These are phyloP conservation scores for Aspergillus transmontanensis DNA, from an alignment of 2,329 filamentous ascomycete genomes.

Conservation along the genomic window DNA sequence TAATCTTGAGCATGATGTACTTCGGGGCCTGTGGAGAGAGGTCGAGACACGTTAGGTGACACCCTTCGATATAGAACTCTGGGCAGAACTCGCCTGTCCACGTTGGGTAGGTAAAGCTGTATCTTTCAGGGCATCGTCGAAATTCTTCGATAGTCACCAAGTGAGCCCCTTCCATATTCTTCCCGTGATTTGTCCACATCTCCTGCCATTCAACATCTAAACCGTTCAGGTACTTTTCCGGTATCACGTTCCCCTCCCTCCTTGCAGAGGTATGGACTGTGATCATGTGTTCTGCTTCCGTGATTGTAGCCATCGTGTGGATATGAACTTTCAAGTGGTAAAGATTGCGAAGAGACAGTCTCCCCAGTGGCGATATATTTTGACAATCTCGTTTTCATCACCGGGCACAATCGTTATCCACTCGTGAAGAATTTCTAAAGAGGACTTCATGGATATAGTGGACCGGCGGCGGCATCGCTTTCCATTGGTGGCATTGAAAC, in stretches of 20 bases:
- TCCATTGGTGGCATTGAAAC: conserved; percentile 18
- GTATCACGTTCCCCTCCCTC: background rate
- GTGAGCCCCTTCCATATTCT: conserved; percentile 29
- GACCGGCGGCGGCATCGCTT: conserved; percentile 5
- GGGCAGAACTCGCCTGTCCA: conserved; percentile 17
- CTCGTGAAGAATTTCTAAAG: background rate
- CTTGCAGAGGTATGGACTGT: background rate
- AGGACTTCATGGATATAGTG: background rate
- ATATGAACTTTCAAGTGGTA: background rate
- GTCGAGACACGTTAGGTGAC: background rate
- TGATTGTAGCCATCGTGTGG: conserved; percentile 4
- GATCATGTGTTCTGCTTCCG: background rate
- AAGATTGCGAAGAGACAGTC: too few relatives aligned
- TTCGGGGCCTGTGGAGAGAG: conserved; percentile 16
- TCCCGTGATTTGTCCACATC: conserved; percentile 33
- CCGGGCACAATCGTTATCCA: too few relatives aligned
- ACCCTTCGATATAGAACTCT: background rate
- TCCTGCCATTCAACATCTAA: conserved; percentile 32
- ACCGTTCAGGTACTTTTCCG: conserved; percentile 19
- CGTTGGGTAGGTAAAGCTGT: conserved; percentile 35
- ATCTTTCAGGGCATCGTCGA: conserved; percentile 25
- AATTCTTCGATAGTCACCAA: conserved; percentile 32
- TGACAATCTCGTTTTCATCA: background rate
- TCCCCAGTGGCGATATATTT: background rate
- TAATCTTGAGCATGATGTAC: conserved; percentile 19